Percentiles rank a stretch among this genome's conserved stretches.
These are phyloP conservation scores for Cardamine chenopodiifolia DNA, from an alignment of 345 rosid species.

Conservation along the genomic window DNA sequence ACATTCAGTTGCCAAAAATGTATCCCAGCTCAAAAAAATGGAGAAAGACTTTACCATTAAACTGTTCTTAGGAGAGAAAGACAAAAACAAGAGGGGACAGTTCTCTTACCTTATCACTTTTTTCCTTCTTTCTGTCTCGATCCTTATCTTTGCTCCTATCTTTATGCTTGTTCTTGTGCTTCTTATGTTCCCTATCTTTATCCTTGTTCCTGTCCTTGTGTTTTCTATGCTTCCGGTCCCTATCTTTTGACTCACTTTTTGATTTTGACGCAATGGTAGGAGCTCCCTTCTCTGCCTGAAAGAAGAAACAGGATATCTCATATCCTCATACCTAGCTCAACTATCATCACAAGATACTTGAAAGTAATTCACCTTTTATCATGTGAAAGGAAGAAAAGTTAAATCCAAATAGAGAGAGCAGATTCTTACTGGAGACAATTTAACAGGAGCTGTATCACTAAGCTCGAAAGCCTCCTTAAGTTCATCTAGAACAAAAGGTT, in stretches of 20 bases:
- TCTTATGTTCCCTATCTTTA: constrained; percentile 86
- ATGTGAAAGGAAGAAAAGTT: not conserved
- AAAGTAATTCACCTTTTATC: not conserved
- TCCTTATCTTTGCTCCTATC: constrained; percentile 75
- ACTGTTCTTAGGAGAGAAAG: not conserved
- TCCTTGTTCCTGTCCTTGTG: constrained; percentile 80
- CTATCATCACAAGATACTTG: constrained; percentile 16
- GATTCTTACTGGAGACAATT: constrained; percentile 62
- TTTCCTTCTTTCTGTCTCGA: constrained; percentile 81
- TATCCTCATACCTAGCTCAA: not conserved
- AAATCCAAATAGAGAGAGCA: constrained; percentile 9
- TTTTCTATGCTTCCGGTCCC: constrained; percentile 85
- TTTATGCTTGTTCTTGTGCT: constrained; percentile 83
- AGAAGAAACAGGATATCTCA: constrained; percentile 9
- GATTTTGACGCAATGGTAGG: constrained; percentile 76
- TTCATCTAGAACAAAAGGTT: constrained; percentile 68
- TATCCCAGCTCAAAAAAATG: not conserved
- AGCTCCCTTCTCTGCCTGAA: constrained; percentile 73
- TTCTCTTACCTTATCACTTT: constrained; percentile 73
- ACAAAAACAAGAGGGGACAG: constrained; percentile 30
- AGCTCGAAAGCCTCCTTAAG: constrained; percentile 75
- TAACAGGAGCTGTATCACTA: constrained; percentile 62
- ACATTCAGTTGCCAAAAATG: not conserved
- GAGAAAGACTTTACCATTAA: not conserved
- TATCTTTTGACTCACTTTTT: constrained; percentile 69